Conservation (phyloP, 371 early-diverging fungal genomes). For the Batrachochytrium dendrobatidis region DNA sequence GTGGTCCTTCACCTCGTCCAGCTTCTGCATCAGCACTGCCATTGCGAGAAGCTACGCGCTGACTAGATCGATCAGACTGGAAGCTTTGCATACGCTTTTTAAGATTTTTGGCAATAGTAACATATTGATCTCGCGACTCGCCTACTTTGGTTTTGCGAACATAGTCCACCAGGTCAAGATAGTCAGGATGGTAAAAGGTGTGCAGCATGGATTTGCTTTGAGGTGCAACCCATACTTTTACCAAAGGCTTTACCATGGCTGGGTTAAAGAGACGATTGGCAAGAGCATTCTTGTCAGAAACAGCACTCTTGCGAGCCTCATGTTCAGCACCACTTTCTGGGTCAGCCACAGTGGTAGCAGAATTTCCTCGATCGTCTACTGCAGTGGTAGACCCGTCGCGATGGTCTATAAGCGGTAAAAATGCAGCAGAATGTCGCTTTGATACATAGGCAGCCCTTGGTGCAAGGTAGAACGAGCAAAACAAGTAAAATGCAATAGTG, state of each 20-base stretch:
- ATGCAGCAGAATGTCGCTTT: not conserved
- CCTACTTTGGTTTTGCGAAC: conserved; percentile 8
- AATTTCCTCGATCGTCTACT: conserved; percentile 2
- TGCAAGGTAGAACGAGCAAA: conserved; percentile 26
- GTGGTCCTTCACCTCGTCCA: no score
- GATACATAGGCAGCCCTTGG: conserved; percentile 19
- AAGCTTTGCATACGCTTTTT: no score
- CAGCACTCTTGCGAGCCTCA: not conserved
- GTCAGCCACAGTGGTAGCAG: not conserved
- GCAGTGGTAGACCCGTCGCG: not conserved
- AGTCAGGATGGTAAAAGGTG: conserved; percentile 18
- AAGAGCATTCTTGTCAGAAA: conserved; percentile 3
- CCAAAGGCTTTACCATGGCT: conserved; percentile 23
- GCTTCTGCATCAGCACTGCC: no score
- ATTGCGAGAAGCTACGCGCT: no score
- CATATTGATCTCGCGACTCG: no score
- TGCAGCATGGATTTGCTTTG: conserved; percentile 10
- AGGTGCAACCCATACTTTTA: conserved; percentile 20
- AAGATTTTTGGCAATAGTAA: no score
- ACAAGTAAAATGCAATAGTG: conserved; percentile 51
- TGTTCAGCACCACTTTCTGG: not conserved
- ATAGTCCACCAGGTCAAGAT: conserved; percentile 24
- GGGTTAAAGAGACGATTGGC: conserved; percentile 30
- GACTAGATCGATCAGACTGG: no score
- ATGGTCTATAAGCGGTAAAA: not conserved